Conservation (phyloP, 139 green algal genomes). For the Yamagishiella unicocca region DNA sequence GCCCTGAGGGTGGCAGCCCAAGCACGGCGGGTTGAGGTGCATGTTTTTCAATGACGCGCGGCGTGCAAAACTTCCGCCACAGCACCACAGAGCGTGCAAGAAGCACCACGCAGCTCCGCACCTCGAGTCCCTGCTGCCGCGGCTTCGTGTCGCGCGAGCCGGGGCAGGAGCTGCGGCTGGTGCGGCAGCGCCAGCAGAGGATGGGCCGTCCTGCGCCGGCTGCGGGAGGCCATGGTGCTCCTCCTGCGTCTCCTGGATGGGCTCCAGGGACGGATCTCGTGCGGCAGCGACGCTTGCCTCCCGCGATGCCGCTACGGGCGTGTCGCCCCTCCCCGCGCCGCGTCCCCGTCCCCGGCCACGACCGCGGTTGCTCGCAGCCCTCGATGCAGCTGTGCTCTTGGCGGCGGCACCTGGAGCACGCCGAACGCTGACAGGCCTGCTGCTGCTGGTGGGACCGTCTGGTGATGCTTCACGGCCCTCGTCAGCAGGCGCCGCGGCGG, state of each 20-base stretch:
- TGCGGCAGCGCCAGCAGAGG: background rate
- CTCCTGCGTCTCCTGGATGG: conserved; percentile 17
- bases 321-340: background rate
- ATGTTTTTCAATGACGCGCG: too few species aligned
- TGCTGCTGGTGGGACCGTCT: background rate
- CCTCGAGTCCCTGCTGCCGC: conserved; percentile 25
- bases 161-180: background rate
- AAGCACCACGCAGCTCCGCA: too few species aligned
- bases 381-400: background rate
- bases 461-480: background rate
- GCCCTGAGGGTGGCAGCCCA: too few species aligned
- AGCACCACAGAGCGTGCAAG: too few species aligned
- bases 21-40: too few species aligned
- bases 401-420: background rate
- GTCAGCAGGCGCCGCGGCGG: background rate
- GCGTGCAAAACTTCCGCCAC: background rate
- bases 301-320: background rate
- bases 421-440: background rate
- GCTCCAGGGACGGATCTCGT: background rate
- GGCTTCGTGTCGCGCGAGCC: conserved; percentile 19
- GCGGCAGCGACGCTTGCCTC: background rate
- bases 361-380: background rate
- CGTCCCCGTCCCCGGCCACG: conserved; percentile 4
- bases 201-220: background rate
- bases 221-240: conserved; percentile 29